phyloP scores from a whole-genome alignment of 2,329 filamentous ascomycete species.

The Beauveria scarabaeidicola region DNA sequence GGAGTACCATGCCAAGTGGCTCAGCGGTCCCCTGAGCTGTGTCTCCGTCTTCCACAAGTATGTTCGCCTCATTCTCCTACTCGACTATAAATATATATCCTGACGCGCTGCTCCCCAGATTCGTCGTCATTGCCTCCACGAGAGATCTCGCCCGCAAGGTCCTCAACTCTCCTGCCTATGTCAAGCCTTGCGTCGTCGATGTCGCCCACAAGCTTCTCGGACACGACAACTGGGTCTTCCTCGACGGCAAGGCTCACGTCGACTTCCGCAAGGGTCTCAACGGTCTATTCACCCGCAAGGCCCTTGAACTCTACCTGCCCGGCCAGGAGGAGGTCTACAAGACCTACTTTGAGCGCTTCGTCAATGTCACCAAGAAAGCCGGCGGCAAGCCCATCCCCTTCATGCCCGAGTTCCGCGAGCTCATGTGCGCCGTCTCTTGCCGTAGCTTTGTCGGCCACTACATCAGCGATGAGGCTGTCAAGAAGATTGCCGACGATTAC shows the following conservation, averaged over 20 bases:
- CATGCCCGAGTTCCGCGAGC: conserved; percentile 86
- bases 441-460: conserved; percentile 97
- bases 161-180: conserved; percentile 85
- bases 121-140: conserved; percentile 91
- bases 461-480: conserved; percentile 80
- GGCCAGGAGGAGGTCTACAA: conserved; percentile 90
- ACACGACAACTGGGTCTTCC: conserved; percentile 90
- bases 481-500: conserved; percentile 94
- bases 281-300: conserved; percentile 83
- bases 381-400: conserved; percentile 70
- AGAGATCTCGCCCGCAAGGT: conserved; percentile 95
- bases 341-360: conserved; percentile 72
- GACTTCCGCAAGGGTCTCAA: conserved; percentile 97
- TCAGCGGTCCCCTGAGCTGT: conserved; percentile 83
- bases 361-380: conserved; percentile 64
- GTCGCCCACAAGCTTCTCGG: conserved; percentile 88
- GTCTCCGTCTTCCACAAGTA: conserved; percentile 99
- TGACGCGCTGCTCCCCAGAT: conserved; percentile 42
- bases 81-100: neutral
- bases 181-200: conserved; percentile 96
- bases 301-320: conserved; percentile 80
- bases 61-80: conserved; percentile 20
- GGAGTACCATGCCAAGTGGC: conserved; percentile 88
- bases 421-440: conserved; percentile 91
- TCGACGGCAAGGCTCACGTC: conserved; percentile 89